phyloP scores from a whole-genome alignment of 139 green algal genomes.

The Chlorella sp. region DNA sequence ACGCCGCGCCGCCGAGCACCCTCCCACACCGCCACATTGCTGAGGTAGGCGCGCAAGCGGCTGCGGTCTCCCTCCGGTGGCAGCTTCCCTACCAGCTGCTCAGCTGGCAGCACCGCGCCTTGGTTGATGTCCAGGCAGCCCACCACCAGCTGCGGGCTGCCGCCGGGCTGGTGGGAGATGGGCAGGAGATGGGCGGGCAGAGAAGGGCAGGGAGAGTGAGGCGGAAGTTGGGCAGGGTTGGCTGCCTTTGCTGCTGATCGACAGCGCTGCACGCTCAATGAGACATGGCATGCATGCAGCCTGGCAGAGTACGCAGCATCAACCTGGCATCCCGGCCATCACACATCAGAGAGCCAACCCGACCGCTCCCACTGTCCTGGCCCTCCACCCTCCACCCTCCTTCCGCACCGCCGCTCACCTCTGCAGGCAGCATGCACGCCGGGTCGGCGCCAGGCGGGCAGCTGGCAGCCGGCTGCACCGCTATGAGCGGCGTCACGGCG shows the following conservation, averaged over 20 bases:
- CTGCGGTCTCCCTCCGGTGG: constrained; percentile 25
- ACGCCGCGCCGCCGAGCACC: constrained; percentile 51
- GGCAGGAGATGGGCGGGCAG: neutral
- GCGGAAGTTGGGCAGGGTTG: too few species aligned
- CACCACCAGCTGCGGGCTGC: constrained; percentile 56
- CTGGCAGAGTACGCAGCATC: too few species aligned
- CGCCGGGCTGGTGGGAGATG: neutral
- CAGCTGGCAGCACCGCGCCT: constrained; percentile 65
- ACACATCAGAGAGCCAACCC: too few species aligned
- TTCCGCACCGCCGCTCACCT: neutral
- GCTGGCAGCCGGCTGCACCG: constrained; percentile 37
- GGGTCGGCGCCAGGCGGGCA: constrained; percentile 48
- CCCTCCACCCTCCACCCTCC: too few species aligned
- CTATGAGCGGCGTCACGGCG: constrained; percentile 60
- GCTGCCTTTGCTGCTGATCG: too few species aligned
- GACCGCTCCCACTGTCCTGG: too few species aligned
- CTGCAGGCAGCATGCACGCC: constrained; percentile 67
- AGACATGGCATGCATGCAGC: too few species aligned
- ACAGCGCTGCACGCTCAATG: too few species aligned
- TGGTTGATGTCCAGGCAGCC: constrained; percentile 82
- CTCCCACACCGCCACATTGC: constrained; percentile 77
- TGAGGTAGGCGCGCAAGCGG: constrained; percentile 70
- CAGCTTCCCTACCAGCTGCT: constrained; percentile 70
- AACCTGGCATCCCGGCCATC: too few species aligned
- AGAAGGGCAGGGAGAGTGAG: too few species aligned